Evolutionary conservation across 805 yeast species (phyloP), one percentile per base, ranked within the genome.

Genomic region (Wickerhamiella kazuoi): DNA sequence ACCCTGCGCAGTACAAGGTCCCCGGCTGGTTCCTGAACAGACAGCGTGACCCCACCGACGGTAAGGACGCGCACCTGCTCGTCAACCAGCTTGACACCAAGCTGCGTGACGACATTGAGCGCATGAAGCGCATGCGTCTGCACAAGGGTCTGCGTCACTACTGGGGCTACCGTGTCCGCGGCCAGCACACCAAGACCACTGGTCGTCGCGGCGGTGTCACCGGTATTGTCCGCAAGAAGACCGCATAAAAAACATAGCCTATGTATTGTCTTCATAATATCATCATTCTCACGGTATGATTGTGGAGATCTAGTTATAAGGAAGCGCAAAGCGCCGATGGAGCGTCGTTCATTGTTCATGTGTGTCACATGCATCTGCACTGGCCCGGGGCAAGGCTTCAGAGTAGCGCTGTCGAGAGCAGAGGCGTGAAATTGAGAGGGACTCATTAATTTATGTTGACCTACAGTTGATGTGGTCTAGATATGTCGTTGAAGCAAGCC

Each of bases 81-180:
- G 97, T 97, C 59, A 90, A 90, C 87, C 82, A 82, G 77, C 74
- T 90, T 69, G 98, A 93, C 74, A 81, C 94, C 61, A 90, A 90
- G 75, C 81, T 90, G 70, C 90, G 99, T 82, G 99, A 90, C 67
- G 98, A 90, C 66, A 76, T 90, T 69, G 98, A 90, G 76, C 87
- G 97, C 79, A 76, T 90, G 71, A 93, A 93, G 94, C 90, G 90
- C 75, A 90, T 93, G 80, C 93, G 98, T 79, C 74, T 97, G 64
- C 98, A 90, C 90, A 78, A 97, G 73, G 99, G 99, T 87, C 79
- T 90, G 71, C 84, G 99, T 79, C 99, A 90, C 77, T 86, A 78
- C 87, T 90, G 96, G 97, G 96, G 96, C 68, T 75, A 90, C 68
- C 90, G 90, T 76, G 98, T 93, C 70, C 84, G 98, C 79, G 98